phyloP scores from a whole-genome alignment of 1,284 basidiomycete species.

The Pseudozyma sp. region DNA sequence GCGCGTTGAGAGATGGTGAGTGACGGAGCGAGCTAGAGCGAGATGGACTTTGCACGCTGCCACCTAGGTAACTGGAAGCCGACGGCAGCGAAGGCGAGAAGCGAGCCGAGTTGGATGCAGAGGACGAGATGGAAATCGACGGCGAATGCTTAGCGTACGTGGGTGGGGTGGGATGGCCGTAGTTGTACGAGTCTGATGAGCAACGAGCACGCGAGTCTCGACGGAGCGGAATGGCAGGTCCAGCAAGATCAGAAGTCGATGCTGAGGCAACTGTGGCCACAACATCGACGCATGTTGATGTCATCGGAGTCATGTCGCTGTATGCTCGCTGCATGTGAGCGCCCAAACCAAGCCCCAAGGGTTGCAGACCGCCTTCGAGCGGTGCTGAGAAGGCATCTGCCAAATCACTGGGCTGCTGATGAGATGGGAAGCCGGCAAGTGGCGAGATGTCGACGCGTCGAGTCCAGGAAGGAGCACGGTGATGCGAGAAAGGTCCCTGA shows the following conservation, averaged over 20 bases:
- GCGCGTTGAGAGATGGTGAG: conserved; percentile 24
- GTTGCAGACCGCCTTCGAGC: conserved; percentile 6
- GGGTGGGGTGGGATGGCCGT: conserved; percentile 2
- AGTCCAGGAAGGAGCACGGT: conserved; percentile 53
- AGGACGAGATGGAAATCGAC: conserved; percentile 23
- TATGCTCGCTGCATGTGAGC: conserved; percentile 28
- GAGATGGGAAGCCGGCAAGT: conserved; percentile 8
- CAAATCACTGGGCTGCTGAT: not conserved
- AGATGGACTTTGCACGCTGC: conserved; percentile 27
- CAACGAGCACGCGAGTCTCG: conserved; percentile 39
- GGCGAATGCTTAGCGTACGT: conserved; percentile 10
- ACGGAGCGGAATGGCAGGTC: conserved; percentile 32
- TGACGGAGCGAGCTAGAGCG: conserved; percentile 28
- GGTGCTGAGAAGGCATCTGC: conserved; percentile 1
- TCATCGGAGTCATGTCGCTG: conserved; percentile 33
- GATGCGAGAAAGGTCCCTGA: conserved; percentile 51
- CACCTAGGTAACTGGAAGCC: conserved; percentile 2
- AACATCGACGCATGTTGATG: conserved; percentile 6
- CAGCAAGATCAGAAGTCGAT: conserved; percentile 5
- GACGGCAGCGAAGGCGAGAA: conserved; percentile 14
- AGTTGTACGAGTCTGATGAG: conserved; percentile 33
- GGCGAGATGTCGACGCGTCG: conserved; percentile 26
- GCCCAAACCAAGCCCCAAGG: conserved; percentile 10
- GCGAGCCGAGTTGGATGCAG: conserved; percentile 12
- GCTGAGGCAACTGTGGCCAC: conserved; percentile 13